Evolutionary conservation across 2,329 filamentous ascomycete genomes (phyloP).

Genomic region (Amylocarpus encephaloides): DNA sequence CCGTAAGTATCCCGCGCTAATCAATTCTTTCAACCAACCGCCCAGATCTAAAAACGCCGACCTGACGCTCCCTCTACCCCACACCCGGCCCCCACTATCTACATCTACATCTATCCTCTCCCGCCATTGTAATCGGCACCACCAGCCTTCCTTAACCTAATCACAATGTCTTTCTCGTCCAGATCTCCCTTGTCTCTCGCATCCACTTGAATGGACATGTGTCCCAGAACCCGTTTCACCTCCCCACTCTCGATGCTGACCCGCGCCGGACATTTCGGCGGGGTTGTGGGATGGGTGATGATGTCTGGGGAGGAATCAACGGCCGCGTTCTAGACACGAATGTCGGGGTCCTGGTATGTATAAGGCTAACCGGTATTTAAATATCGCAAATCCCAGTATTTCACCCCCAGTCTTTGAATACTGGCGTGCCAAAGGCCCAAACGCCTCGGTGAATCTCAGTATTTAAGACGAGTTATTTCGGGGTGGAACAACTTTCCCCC

Average conservation of each 20-base stretch:
- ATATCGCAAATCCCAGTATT: too few species aligned
- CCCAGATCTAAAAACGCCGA: conserved; percentile 4
- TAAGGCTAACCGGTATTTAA: too few species aligned
- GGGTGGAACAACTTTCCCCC: too few species aligned
- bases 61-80: conserved; percentile 4
- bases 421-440: too few species aligned
- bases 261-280: conserved; percentile 47
- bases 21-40: conserved; percentile 1
- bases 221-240: conserved; percentile 57
- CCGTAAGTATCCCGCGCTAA: neutral
- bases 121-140: conserved; percentile 68
- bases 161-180: conserved; percentile 54
- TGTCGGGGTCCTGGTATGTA: too few species aligned
- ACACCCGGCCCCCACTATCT: neutral
- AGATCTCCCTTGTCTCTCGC: conserved; percentile 55
- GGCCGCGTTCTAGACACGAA: too few species aligned
- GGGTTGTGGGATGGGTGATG: neutral
- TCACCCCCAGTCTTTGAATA: too few species aligned
- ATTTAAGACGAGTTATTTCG: too few species aligned
- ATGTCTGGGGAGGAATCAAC: too few species aligned
- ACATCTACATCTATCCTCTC: neutral
- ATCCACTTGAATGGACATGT: conserved; percentile 60
- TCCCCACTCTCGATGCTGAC: conserved; percentile 61
- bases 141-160: conserved; percentile 56
- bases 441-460: too few species aligned